These are phyloP conservation scores for Russula virescens DNA, from an alignment of 768 basidiomycete species.

Conservation along the genomic window DNA sequence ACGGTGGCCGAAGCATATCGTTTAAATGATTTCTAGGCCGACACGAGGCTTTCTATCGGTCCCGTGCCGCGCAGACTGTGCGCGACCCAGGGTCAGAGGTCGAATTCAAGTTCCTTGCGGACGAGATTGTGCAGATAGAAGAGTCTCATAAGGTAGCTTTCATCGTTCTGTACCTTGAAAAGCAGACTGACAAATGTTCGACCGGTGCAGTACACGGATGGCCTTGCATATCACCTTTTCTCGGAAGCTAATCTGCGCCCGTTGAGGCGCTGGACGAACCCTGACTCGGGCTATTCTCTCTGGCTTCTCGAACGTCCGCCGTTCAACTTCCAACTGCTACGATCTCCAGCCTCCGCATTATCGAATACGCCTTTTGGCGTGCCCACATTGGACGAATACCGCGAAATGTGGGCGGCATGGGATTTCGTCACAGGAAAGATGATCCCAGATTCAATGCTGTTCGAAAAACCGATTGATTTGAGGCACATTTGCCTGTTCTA, in stretches of 20 bases:
- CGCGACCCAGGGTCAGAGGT: constrained; percentile 41
- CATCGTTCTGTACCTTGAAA: background rate
- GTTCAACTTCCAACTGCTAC: constrained; percentile 66
- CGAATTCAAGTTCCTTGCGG: constrained; percentile 50
- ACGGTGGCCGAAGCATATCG: background rate
- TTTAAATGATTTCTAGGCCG: constrained; percentile 41
- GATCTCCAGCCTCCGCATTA: constrained; percentile 33
- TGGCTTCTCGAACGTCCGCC: constrained; percentile 89
- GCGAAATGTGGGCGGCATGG: constrained; percentile 82
- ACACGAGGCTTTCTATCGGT: constrained; percentile 82
- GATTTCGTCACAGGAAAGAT: constrained; percentile 77
- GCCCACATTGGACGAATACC: constrained; percentile 76
- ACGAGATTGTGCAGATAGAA: constrained; percentile 82
- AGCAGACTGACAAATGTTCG: background rate
- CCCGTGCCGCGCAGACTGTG: constrained; percentile 54
- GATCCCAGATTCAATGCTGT: constrained; percentile 83
- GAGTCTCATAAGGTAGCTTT: constrained; percentile 73
- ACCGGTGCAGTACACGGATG: constrained; percentile 63
- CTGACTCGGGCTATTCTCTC: constrained; percentile 67
- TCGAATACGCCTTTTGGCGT: constrained; percentile 50
- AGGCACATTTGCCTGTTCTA: constrained; percentile 98
- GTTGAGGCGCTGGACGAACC: constrained; percentile 81
- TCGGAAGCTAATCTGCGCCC: constrained; percentile 70
- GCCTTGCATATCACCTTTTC: constrained; percentile 67
- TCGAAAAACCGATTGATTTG: constrained; percentile 87